Evolutionary conservation across 768 basidiomycete genomes (phyloP), one percentile per base, ranked within the genome.

Genomic region (Suillus brevipes): DNA sequence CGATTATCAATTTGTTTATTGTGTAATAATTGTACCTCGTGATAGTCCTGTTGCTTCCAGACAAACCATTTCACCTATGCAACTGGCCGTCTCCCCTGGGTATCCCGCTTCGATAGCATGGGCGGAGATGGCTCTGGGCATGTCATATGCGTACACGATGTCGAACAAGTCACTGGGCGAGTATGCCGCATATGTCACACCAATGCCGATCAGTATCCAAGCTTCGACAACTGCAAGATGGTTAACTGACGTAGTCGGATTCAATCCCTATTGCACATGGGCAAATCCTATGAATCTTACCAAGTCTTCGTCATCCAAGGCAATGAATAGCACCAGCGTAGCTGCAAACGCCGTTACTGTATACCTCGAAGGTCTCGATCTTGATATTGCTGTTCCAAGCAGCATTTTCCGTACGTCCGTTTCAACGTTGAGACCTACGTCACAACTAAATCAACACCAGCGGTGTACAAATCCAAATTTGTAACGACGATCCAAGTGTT

Each of bases 221-320:
- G 65, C 68, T 40, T 66, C 66, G 6, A 43, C 28, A 55, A 69
- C 23, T 37, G 70, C 71, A 53, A 64, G 73, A 38, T 73, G 71
- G 68, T 60, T 73, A 58, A 70, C 72, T 9, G 72, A 73, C 14
- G 61, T 74, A 12, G 38, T 68, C n/a, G 65, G 61, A n/a, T 40
- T 74, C 28, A 65, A 68, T 55, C 71, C 72, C 1, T 70, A 65
- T 50, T 73, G 72, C 18, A 60, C 62, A 45, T 73, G 70, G 70
- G 64, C 67, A n/a, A 67, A 62, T 20, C 65, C 73, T 23, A 36
- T 47, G 23, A 72, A 73, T 43, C 64, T 66, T 43, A 72, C 60
- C 10, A 36, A 38, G 31, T 65, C 61, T 28, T 47, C 61, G 36
- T 62, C 49, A 31, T 16, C 40, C 9, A 31, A 6, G 20, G 61